These are phyloP conservation scores for Syzygium malaccense DNA, from an alignment of 441 rosid species.

Conservation along the genomic window DNA sequence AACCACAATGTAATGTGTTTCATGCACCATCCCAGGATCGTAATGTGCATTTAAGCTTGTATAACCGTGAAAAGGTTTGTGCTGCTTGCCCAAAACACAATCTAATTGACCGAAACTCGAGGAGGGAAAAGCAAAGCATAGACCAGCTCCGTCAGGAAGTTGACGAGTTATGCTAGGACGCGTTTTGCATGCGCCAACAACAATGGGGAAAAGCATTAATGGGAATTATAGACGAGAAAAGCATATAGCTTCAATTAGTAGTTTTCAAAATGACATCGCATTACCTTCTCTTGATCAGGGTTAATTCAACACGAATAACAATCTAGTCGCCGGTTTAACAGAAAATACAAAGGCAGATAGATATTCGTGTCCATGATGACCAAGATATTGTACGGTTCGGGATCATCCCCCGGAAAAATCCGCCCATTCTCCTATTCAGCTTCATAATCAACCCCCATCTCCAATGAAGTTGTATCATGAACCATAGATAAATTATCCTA, in stretches of 20 bases:
- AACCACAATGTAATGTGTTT: neutral
- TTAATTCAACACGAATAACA: neutral
- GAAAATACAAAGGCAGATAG: neutral
- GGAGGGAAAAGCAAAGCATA: neutral
- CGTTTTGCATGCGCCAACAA: neutral
- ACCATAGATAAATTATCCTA: neutral
- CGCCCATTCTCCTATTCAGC: neutral
- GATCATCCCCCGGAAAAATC: neutral
- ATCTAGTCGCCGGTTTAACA: neutral
- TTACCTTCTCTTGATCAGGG: neutral
- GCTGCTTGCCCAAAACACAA: neutral
- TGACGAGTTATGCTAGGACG: neutral
- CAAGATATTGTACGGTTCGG: neutral
- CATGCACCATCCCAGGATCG: neutral
- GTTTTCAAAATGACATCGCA: neutral
- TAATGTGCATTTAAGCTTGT: neutral
- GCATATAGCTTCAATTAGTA: neutral
- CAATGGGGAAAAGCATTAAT: neutral
- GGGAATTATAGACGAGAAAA: neutral
- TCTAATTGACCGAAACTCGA: neutral
- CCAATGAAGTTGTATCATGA: neutral
- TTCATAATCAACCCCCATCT: neutral
- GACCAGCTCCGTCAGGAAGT: neutral
- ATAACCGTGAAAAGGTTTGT: accelerated
- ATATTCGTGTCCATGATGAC: neutral